Evolutionary conservation across 495 filamentous ascomycete genomes (phyloP).

Genomic region (Aspergillus diversus): DNA sequence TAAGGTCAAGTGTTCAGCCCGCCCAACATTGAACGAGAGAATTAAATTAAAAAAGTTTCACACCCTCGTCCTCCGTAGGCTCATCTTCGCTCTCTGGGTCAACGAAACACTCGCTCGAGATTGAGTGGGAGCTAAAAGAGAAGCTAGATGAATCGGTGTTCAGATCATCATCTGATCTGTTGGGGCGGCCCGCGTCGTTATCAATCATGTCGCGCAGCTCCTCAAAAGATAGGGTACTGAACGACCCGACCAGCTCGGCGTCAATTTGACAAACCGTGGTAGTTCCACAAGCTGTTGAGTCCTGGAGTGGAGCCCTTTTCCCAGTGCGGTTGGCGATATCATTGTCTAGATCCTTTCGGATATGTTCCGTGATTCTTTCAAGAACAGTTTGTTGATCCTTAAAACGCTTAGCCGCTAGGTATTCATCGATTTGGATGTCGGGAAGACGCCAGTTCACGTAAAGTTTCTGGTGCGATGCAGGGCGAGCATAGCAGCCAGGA

Average conservation of each 20-base stretch:
- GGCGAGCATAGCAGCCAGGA: constrained; percentile 28
- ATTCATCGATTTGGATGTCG: constrained; percentile 17
- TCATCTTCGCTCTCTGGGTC: neutral
- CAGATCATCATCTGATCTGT: neutral
- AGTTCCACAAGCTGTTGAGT: neutral
- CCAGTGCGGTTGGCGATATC: neutral
- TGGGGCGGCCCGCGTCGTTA: neutral
- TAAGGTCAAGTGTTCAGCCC: neutral
- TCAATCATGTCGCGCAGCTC: neutral
- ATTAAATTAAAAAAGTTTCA: neutral
- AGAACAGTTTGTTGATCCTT: constrained; percentile 4
- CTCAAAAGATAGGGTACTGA: neutral
- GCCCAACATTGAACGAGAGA: neutral
- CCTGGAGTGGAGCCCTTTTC: neutral
- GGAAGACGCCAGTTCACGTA: constrained; percentile 33
- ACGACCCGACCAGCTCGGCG: neutral
- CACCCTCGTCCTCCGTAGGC: neutral
- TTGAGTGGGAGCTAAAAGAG: neutral
- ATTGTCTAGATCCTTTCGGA: neutral
- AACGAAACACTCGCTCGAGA: neutral
- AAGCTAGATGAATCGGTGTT: neutral
- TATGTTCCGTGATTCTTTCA: neutral
- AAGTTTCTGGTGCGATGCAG: constrained; percentile 29
- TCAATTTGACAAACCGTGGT: neutral
- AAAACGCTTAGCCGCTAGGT: neutral